Percentiles rank a stretch among this genome's conserved stretches.
These are phyloP conservation scores for Camellia granthamiana DNA, from an alignment of 148 eudicot genomes.

Conservation along the genomic window DNA sequence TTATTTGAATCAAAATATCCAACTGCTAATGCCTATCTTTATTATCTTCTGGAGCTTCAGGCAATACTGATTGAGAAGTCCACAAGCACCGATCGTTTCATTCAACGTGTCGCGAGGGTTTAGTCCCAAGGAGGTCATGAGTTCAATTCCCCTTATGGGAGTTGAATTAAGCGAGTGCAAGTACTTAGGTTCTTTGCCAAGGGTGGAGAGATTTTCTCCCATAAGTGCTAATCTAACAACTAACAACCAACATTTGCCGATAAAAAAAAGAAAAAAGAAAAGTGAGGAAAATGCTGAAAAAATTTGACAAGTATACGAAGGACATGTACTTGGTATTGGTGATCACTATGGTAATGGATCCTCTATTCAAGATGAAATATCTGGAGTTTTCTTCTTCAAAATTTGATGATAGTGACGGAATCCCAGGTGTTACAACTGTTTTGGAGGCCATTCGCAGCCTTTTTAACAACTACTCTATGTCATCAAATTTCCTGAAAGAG, in stretches of 20 bases:
- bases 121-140: too few species aligned
- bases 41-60: slow-evolving; percentile 28
- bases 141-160: too few species aligned
- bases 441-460: neutral
- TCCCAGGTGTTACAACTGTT: neutral
- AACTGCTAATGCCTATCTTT: slow-evolving; percentile 27
- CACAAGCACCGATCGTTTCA: slow-evolving; percentile 17
- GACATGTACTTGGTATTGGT: slow-evolving; percentile 22
- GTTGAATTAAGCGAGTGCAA: too few species aligned
- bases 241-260: too few species aligned
- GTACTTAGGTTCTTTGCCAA: too few species aligned
- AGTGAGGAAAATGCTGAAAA: neutral
- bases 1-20: slow-evolving; percentile 21
- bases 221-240: too few species aligned
- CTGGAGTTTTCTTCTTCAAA: slow-evolving; percentile 4
- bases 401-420: neutral
- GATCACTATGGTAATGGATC: slow-evolving; percentile 28
- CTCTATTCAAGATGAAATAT: slow-evolving; percentile 28
- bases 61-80: slow-evolving; percentile 16
- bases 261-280: too few species aligned
- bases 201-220: too few species aligned
- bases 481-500: neutral
- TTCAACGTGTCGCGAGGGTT: slow-evolving; percentile 6
- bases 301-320: slow-evolving; percentile 21
- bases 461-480: neutral